Conservation (phyloP, 2,329 filamentous ascomycete genomes). For the Raffaelea ambrosiae region DNA sequence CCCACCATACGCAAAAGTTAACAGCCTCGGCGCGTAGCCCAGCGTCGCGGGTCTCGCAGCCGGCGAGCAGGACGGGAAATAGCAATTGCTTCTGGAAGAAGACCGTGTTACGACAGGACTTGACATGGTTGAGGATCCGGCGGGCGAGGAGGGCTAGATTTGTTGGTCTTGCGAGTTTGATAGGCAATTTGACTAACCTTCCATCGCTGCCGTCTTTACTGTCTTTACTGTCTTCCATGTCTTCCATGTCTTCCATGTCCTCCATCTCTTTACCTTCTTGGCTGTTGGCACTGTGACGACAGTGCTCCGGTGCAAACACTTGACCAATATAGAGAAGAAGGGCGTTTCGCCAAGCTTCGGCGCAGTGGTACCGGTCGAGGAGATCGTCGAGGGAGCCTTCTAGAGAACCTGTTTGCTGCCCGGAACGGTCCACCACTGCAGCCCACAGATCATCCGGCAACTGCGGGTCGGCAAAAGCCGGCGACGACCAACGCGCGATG, state of each 20-base stretch:
- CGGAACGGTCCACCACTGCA: no score
- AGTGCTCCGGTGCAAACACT: constrained; percentile 19
- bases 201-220: not conserved
- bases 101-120: constrained; percentile 18
- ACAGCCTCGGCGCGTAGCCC: constrained; percentile 16
- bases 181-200: not conserved
- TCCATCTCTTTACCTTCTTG: not conserved
- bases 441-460: no score
- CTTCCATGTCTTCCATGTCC: not conserved
- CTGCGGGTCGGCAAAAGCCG: constrained; percentile 1
- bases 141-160: constrained; percentile 15
- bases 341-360: constrained; percentile 24
- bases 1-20: constrained; percentile 23
- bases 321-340: constrained; percentile 23
- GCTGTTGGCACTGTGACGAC: not conserved
- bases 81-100: constrained; percentile 27
- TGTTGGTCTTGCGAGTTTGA: no score
- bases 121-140: constrained; percentile 21
- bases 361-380: constrained; percentile 22
- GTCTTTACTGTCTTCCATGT: not conserved
- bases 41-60: constrained; percentile 18
- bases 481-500: constrained; percentile 13
- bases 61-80: constrained; percentile 26
- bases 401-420: no score
- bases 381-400: not conserved